Conservation (phyloP, 805 yeast genomes). For the Martiniozyma abietophila region DNA sequence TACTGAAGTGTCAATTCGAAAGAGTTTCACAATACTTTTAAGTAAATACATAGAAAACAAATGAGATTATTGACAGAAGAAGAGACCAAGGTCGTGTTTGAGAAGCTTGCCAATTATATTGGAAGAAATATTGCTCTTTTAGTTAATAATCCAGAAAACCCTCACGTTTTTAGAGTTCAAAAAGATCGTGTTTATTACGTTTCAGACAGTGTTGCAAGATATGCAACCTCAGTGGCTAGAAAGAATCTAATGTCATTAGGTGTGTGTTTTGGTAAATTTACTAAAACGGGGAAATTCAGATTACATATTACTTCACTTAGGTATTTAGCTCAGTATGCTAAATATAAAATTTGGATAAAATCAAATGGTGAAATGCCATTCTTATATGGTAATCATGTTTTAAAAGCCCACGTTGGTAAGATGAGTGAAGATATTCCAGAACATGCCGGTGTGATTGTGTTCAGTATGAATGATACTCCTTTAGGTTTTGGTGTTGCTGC, state of each 20-base stretch:
- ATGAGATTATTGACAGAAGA: constrained; percentile 97
- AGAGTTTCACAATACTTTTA: not conserved
- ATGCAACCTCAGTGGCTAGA: constrained; percentile 88
- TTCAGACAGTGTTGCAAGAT: constrained; percentile 67
- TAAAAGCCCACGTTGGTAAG: constrained; percentile 93
- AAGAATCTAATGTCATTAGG: constrained; percentile 88
- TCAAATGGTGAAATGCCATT: constrained; percentile 98
- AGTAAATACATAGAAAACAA: not conserved
- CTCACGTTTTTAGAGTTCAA: constrained; percentile 91
- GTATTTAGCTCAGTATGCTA: constrained; percentile 77
- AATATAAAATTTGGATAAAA: constrained; percentile 93
- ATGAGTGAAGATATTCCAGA: constrained; percentile 98
- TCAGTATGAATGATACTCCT: constrained; percentile 86
- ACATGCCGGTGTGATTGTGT: constrained; percentile 91
- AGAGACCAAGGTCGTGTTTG: constrained; percentile 92
- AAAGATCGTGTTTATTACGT: constrained; percentile 96
- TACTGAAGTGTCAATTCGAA: not conserved
- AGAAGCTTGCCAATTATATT: constrained; percentile 89
- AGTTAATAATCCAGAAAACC: constrained; percentile 77
- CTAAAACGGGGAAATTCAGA: constrained; percentile 94
- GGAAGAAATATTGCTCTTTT: constrained; percentile 90
- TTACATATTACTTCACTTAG: constrained; percentile 88
- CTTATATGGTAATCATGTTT: constrained; percentile 89
- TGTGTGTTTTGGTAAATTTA: constrained; percentile 89
- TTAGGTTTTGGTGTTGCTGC: constrained; percentile 95